Base-by-base conservation (phyloP, 2,329 filamentous ascomycete species). In the Boeremia lycopersici region DNA sequence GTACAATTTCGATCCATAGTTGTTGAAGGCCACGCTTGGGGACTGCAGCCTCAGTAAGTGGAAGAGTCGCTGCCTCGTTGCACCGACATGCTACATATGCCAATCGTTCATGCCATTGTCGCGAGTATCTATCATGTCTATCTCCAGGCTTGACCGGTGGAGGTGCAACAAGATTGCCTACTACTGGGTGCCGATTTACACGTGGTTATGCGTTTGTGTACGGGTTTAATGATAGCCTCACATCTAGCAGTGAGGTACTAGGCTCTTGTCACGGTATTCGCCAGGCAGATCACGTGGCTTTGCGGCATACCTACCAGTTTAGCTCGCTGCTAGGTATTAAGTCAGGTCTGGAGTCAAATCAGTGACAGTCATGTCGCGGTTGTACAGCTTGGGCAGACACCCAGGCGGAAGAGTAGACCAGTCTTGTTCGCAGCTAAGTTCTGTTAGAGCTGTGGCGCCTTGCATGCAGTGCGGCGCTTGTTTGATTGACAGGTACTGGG, bases 1-100 rank as follows among this genome's bases (percentile, higher is more conserved):
- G 42, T 60, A 63, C 49, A 51, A 63, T 35, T 64, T 58, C 2
- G 64, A 43, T 4, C 60, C 56, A 30, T 63, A 53, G 34, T 64
- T 64, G 46, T 66, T 63, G 46, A 61, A 63, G 6, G 60, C 58
- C 0, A 57, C 51, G 0, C 56, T 58, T 13, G 61, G 63, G 31
- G 57, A 64, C 17, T 61, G 58, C 7, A 63, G 38, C 33, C 13
- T 29, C 19, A 23, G 19, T 23, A 23, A 23, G 2, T 23, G 19
- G 5, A 23, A 23, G 19, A 23, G 19, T 23, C 19, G 19, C 19
- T 23, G 19, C 5, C 19, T 23, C 5, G 19, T 30, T 17, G 13
- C 23, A 29, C 39, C 25, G 28, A 29, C 39, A 41, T 41, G 19
- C 29, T 41, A 2, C 39, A 25, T 25, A 41, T 41, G 39, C 38